phyloP scores from a whole-genome alignment of 129 eudicot genomes.

The Oenanthe sinensis region DNA sequence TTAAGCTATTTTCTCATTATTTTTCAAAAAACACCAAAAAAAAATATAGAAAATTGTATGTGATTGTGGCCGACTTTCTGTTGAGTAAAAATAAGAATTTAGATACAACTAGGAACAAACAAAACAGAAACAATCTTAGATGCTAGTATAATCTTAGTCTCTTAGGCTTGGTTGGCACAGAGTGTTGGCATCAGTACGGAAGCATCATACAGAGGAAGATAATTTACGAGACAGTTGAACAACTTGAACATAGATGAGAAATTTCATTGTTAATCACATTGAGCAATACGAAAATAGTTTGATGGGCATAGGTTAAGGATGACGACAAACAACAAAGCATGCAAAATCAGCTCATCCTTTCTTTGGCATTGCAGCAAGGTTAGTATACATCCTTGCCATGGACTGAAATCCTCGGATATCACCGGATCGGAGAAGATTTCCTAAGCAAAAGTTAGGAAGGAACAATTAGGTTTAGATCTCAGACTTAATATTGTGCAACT shows the following conservation, averaged over 20 bases:
- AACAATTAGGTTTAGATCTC: not conserved
- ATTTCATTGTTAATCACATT: not conserved
- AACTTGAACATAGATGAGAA: not conserved
- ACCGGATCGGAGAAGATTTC: slow-evolving; percentile 89
- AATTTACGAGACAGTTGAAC: not conserved
- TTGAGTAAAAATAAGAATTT: no score
- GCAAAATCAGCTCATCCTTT: slow-evolving; percentile 43
- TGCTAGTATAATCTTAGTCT: not conserved
- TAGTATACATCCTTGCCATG: slow-evolving; percentile 95
- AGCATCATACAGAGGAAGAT: not conserved
- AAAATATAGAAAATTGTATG: no score
- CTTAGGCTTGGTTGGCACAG: not conserved
- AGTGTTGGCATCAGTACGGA: not conserved
- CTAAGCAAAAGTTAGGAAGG: slow-evolving; percentile 17
- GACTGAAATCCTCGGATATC: slow-evolving; percentile 85
- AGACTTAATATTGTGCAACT: not conserved
- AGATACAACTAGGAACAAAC: not conserved
- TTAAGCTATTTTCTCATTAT: not conserved
- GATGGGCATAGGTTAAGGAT: no score
- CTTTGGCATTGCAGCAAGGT: slow-evolving; percentile 97
- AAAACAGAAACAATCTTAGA: not conserved
- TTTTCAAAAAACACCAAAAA: no score
- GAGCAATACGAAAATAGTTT: not conserved
- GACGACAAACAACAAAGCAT: not conserved
- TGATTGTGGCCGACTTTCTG: no score